Evolutionary conservation across 345 rosid genomes (phyloP).

Genomic region (Dovyalis caffra): DNA sequence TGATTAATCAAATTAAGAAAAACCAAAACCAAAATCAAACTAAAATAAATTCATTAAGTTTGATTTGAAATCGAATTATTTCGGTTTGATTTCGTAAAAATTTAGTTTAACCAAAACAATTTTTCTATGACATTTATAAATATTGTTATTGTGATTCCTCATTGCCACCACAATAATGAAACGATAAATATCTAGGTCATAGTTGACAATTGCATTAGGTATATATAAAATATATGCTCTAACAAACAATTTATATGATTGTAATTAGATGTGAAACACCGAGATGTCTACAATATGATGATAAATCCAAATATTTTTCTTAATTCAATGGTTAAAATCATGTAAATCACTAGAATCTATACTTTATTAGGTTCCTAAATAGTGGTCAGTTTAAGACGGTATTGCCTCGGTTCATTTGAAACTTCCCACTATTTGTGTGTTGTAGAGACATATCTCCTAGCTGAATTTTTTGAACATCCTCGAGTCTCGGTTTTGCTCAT

Average conservation of each 20-base stretch:
- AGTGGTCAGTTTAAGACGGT: slow-evolving; percentile 23
- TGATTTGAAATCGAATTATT: too few species aligned
- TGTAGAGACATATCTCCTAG: slow-evolving; percentile 22
- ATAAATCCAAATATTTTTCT: background rate
- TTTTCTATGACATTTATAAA: too few species aligned
- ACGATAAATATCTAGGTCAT: background rate
- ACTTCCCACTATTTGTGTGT: slow-evolving; percentile 33
- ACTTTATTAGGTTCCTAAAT: slow-evolving; percentile 26
- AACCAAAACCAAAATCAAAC: too few species aligned
- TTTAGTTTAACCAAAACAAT: too few species aligned
- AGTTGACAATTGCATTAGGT: background rate
- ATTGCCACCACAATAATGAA: background rate
- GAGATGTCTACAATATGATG: background rate
- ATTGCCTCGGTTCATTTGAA: slow-evolving; percentile 40
- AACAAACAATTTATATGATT: slow-evolving; percentile 17
- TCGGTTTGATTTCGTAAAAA: too few species aligned
- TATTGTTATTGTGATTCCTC: too few species aligned
- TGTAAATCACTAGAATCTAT: slow-evolving; percentile 34
- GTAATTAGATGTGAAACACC: slow-evolving; percentile 2
- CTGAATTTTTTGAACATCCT: slow-evolving; percentile 25
- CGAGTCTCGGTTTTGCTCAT: slow-evolving; percentile 13
- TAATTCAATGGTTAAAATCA: background rate
- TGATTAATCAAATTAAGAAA: too few species aligned
- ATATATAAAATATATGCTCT: background rate
- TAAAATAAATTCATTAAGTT: too few species aligned